Evolutionary conservation across 257 asterid species (phyloP), one percentile per base, ranked within the genome.

Genomic region (Nyctanthes arbortristis): DNA sequence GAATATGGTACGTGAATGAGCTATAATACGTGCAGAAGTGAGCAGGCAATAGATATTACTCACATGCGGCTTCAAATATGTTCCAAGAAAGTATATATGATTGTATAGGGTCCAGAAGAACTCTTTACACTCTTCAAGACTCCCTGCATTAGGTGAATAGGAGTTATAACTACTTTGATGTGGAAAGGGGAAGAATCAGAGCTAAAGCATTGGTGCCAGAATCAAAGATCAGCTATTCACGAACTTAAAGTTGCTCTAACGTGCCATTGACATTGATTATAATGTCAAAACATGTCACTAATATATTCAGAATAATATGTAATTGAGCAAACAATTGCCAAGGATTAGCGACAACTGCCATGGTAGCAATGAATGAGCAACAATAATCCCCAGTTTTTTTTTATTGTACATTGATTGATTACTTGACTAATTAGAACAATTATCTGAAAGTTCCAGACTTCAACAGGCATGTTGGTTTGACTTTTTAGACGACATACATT

Each of bases 31-130:
- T 27, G 54, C 37, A 66, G 56, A 62, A 52, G 11, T 18, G 35
- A 30, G 76, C 59, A 69, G 2, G 59, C 69, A 67, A 58, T 60
- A 40, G 69, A n/a, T 40, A 64, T 70, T 75, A 93, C 99, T 89
- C 84, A 94, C 99, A 72, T 89, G 87, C 69, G 99, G 97, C 85
- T 94, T 94, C 82, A 91, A 71, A 81, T 85, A 89, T 74, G 99
- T 94, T 66, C 97, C 97, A 58, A 91, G 63, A 72, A 81, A 73
- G 85, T 94, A 94, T 32, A 94, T 73, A 66, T 84, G 81, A 71
- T 68, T 84, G 80, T 82, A 85, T 29, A 78, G 5, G 49, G 85
- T 80, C 85, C 84, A 73, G 70, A 84, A 89, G 84, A 88, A 86
- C 18, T 91, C 84, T 78, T 91, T 94, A 88, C 86, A 71, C 30